Base-by-base conservation (phyloP, 495 filamentous ascomycete genomes). In the Elasticomyces elasticus region DNA sequence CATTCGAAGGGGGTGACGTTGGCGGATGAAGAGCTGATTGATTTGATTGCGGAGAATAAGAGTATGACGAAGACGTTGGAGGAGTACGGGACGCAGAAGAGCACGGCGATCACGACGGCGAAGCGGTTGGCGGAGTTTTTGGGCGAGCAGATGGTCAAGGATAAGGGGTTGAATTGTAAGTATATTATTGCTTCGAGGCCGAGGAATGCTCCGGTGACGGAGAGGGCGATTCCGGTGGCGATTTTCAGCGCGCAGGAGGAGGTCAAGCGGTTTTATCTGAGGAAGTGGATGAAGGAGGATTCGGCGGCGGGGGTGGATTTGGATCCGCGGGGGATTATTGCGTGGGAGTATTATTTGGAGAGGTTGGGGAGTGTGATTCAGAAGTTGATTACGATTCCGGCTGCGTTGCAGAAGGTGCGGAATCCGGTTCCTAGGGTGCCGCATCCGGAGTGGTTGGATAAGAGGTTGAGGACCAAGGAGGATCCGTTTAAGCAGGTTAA, bases 401-500 rank as follows among this genome's bases (percentile, higher is more conserved):
- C 92, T 7, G 92, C 94, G 10, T 72, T 97, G 17, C 92, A 99
- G 66, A 97, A 95, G 66, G 76, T 97, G 37, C 78, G 84, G 30
- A 99, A 99, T 62, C 92, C 92, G 1, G 91, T 96, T 17, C 92
- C 92, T 2, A 77, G 92, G 53, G 86, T 99, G 44, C 76, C 86
- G 15, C 92, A 99, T 72, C 92, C 92, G 0, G 92, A 99, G 35
- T 99, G 92, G 92, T 74, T 99, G 25, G 89, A 95, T 60, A 80
- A 88, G 37, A 74, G 90, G 44, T 96, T 99, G 68, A 87, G 91
- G 62, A 80, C 83, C 64, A 95, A 94, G 67, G 94, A 99, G 53
- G 92, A 99, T 66, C 87, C 82, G 64, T 85, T 96, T 74, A 95
- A 97, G 74, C 92, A 99, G 70, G 92, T 88, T 73, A 97, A 96